Conservation (phyloP, 768 basidiomycete species). For the Mycena albidolilacea region DNA sequence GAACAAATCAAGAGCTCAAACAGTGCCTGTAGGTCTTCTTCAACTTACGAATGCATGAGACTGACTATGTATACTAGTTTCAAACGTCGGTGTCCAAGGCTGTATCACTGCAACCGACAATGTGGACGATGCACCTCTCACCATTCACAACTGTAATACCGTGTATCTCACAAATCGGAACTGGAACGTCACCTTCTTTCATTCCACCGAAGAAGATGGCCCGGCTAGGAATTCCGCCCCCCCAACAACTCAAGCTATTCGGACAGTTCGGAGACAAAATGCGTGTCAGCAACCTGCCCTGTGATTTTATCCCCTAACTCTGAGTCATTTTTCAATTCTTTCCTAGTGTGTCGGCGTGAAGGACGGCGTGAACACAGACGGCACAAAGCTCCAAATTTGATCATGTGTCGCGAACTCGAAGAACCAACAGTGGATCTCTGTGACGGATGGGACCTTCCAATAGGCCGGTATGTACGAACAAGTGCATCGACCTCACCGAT, state of each 20-base stretch:
- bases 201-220: no score
- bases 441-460: neutral
- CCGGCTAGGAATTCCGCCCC: no score
- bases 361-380: neutral
- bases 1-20: neutral
- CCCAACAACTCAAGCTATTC: neutral
- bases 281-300: neutral
- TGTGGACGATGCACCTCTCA: neutral
- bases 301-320: neutral
- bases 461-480: neutral
- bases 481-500: neutral
- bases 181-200: conserved; percentile 1
- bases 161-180: neutral
- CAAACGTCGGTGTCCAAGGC: neutral
- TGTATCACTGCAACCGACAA: neutral
- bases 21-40: neutral
- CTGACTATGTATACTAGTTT: neutral
- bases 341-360: neutral
- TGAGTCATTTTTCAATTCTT: neutral
- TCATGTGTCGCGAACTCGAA: neutral
- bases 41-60: no score
- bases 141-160: neutral
- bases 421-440: neutral
- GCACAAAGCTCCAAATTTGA: neutral
- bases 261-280: neutral